Evolutionary conservation across 768 basidiomycete genomes (phyloP), one percentile per base, ranked within the genome.

Genomic region (Lepiota venenata): DNA sequence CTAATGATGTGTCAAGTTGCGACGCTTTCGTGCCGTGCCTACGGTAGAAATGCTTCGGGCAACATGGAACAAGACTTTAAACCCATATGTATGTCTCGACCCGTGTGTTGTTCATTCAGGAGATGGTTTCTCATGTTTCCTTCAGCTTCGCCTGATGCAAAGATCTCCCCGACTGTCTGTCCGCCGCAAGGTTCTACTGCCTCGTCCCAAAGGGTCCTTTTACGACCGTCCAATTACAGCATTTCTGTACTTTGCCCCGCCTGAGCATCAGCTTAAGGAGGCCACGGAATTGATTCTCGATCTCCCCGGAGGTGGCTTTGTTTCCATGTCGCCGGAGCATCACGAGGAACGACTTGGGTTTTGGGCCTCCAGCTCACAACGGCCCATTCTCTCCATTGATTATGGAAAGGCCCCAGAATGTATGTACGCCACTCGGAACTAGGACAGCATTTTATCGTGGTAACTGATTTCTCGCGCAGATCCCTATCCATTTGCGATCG

Each of bases 351-450:
- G 97, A 12, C 75, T 98, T 52, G 77, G 91, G 49, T 77, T 79
- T 61, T 98, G 97, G 96, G 89, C 94, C 3, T 72, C 82, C 29
- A 77, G 75, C 45, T 92, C 91, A 0, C 80, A 87, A 11, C 85
- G 83, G 63, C 89, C 91, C 12, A 81, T 98, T 2, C 72, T 98
- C 37, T 79, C 91, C 10, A 80, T 98, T 43, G 93, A 98, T 58
- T 98, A 98, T 67, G 93, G 94, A 32, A 99, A 98, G 71, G 91
- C 94, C 20, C 94, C 95, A 4, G 94, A 98, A 78, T 96, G 93
- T 93, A 78, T 96, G 93, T 93, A 66, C 68, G 83, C 63, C 16
- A 16, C 41, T 36, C 21, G 37, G 22, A 36, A 29, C 51, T 45
- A 10, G 43, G 48, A 22, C 44, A 40, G 9, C 29, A 32, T 45